Evolutionary conservation across 495 filamentous ascomycete genomes (phyloP), one percentile per base, ranked within the genome.

Genomic region (Aspergillus conjunctus): DNA sequence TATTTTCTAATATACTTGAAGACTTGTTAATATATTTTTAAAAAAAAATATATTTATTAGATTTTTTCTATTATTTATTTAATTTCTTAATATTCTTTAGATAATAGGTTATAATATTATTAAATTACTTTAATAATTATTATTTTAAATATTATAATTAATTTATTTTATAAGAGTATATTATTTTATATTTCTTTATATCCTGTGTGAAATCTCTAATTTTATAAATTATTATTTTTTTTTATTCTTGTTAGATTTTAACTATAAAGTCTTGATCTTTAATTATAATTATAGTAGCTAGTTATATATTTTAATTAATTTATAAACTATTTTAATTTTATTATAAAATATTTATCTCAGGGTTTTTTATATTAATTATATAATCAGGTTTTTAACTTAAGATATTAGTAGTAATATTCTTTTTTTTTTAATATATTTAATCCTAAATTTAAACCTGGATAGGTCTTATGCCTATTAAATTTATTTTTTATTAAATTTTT

Each of bases 361-460:
- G 30, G 12, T 51, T 26, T 51, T 51, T 26, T 30, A 51, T 51
- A 51, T 51, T 4, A 1, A 51, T 51, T 26, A 51, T 51, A 26
- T 51, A 22, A 26, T 26, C 5, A 26, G 26, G 5, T 26, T 26
- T 26, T 26, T 5, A 26, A 5, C 26, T 26, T 2, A 26, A 26
- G 2, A 26, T 26, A 26, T 26, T 5, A 30, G 26, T 11, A 26
- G 22, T 26, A 51, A 51, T 26, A 26, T 26, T 26, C 26, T 22
- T 51, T 51, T 26, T 51, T 51, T 30, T 26, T 26, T 15, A 26
- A 51, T 51, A 51, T 26, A 51, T 51, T 51, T 51, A 51, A 26
- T 26, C 26, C 11, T 4, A 7, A 51, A 26, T 22, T 22, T 49
- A 49, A 26, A 20, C 22, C 17, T 11, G 4, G 17, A 20, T 49